Evolutionary conservation across 768 basidiomycete species (phyloP), one percentile per base, ranked within the genome.

Genomic region (Lactarius akahatsu): DNA sequence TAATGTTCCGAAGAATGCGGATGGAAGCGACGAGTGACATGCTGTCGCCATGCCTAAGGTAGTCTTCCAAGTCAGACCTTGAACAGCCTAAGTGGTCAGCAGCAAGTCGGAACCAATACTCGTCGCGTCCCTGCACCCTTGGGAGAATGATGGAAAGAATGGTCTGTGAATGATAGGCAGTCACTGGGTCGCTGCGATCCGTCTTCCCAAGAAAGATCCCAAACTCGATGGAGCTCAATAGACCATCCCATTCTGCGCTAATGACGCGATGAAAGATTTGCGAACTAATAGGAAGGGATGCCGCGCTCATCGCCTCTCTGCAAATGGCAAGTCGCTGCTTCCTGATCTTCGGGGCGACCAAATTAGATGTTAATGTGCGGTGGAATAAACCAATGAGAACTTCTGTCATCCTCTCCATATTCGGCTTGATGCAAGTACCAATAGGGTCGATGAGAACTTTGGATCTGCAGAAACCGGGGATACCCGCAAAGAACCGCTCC

Each of bases 71-170:
- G 40, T 43, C n/a, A 5, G 58, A 16, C 23, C 11, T 60, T 20
- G 60, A 26, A 6, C 28, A 13, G 0, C 40, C 28, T 20, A 62
- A 38, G 11, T 57, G 47, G 40, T 43, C 38, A 0, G 10, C 23
- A 7, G 40, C 61, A 4, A 66, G 60, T 23, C 61, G 26, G n/a
- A 28, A 34, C 65, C 65, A 62, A 23, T 28, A 30, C 20, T 62
- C 61, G 13, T 40, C 10, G 38, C 38, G 54, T 18, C 54, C 65
- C 36, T 18, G 56, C 3, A 58, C 38, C 9, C 6, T 18, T 30
- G 50, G 38, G 4, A 58, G 62, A 9, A 50, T 62, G 30, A 54
- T 34, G 26, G 55, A 28, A 4, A 16, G 18, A 15, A 34, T 34
- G 30, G 23, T 13, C 28, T 28, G 15, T 10, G 55, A 28, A 34